Evolutionary conservation across 108 stramenopile species (phyloP), one percentile per base, ranked within the genome.

Genomic region (Stephanodiscus minutulus): DNA sequence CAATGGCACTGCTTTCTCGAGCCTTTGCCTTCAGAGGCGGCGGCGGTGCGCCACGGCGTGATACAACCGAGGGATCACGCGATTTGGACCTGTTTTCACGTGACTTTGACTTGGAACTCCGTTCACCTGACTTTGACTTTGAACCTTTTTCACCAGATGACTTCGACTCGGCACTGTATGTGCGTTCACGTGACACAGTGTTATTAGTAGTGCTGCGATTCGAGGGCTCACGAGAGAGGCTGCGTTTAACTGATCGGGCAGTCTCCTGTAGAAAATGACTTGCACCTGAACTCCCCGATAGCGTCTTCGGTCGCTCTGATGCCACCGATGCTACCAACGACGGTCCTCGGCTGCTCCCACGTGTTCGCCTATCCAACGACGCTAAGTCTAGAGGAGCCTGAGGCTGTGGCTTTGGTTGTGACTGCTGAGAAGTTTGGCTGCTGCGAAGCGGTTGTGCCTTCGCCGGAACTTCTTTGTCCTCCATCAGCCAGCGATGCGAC

Each of bases 401-500:
- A 29, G n/a, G 0, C 29, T 47, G 57, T 11, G 66, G 59, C 62
- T 75, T 59, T 5, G 73, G 65, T 53, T 50, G 65, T 10, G 46
- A 27, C 22, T 35, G 52, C n/a, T 50, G 39, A 41, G 3, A 1
- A 12, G 39, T 41, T 44, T 44, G 43, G 15, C 43, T 44, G 15
- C 43, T 44, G 43, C 15, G 43, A 44, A 3, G 43, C 0, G 15
- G 48, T 33, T 36, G 66, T 0, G 46, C 66, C 4, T 6, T 54
- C 49, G 35, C 11, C 29, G 22, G 17, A 33, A 28, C 18, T 31
- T 20, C 35, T 6, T 54, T 31, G 0, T 31, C 20, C 52, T 5
- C 18, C 24, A 17, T 67, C 10, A 94, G 57, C 93, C 93, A 94
- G n/a, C 65, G 71, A 64, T 92, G 83, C 17, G 69, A 55, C 65